Evolutionary conservation across 2,329 filamentous ascomycete genomes (phyloP), one percentile per base, ranked within the genome.

Genomic region (Trichoderma endophyticum): DNA sequence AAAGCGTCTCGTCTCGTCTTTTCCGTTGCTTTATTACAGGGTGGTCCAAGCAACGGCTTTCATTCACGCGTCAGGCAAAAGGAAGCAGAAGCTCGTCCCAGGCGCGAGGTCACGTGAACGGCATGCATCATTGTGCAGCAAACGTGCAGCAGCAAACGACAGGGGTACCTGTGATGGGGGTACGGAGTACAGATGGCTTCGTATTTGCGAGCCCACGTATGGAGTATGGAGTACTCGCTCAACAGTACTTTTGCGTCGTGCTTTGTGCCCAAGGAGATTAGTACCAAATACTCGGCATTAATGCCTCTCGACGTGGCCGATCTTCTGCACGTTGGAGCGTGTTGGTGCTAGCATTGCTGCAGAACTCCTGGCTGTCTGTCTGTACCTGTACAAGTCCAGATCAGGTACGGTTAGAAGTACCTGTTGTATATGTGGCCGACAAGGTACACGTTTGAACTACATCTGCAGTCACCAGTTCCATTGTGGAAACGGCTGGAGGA

Each of bases 61-160:
- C 59, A 43, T 34, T 43, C 60, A 65, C 69, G 69, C 61, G 69
- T 71, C 56, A 21, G 34, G 14, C 34, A 26, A 48, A 15, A 51
- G 43, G 32, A 36, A 18, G n/a, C 6, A 21, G 68, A 51, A 21
- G 21, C 48, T 32, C 59, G 68, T 64, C 24, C 11, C 18, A 57
- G 39, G 68, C 68, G 68, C 68, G 68, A 71, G 63, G 48, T 71
- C 68, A 71, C 68, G 68, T 71, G 68, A n/a, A 15, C 2, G 39
- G 0, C 28, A 6, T 67, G 28, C 64, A 56, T 54, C 43, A 66
- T 56, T 56, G 28, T 66, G 63, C 63, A 66, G 63, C 14, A 24
- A 15, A 43, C 60, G 21, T 63, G 60, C 60, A 48, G 26, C 26
- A 32, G 43, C 62, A 11, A 51, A 43, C 6, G 34, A 43, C 60